A percentile compares a stretch with the other conserved stretches of the same genome.
Conservation (phyloP, 306 rosid genomes). For the Echinosophora koreensis region DNA sequence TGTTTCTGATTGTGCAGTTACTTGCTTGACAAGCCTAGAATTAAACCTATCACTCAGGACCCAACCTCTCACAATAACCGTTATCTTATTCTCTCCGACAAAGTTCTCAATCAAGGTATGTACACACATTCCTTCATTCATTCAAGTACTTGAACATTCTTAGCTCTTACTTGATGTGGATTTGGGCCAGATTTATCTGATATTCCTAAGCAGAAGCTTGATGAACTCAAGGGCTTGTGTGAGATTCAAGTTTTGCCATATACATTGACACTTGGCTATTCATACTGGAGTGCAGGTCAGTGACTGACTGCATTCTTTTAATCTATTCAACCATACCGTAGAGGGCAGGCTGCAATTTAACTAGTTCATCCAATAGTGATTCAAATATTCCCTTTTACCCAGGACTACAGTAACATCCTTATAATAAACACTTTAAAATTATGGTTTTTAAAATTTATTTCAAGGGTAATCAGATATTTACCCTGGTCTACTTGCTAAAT, state of each 20-base stretch:
- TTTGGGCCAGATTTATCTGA: constrained; percentile 65
- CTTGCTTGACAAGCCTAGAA: constrained; percentile 82
- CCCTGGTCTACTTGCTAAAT: background rate
- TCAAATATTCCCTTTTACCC: too few species aligned
- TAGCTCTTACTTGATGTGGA: constrained; percentile 32
- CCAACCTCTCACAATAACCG: constrained; percentile 74
- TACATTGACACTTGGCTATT: constrained; percentile 81
- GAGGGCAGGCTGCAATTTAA: too few species aligned
- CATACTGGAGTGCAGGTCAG: constrained; percentile 90
- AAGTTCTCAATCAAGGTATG: constrained; percentile 67
- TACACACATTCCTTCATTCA: too few species aligned
- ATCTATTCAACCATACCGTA: too few species aligned
- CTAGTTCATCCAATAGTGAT: too few species aligned
- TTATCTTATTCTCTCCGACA: constrained; percentile 75
- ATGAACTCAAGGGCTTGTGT: constrained; percentile 72
- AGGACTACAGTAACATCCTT: too few species aligned
- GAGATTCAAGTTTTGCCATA: constrained; percentile 80
- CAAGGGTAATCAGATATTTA: constrained; percentile 9
- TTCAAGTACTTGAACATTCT: background rate
- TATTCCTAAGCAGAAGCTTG: constrained; percentile 69
- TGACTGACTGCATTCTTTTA: too few species aligned
- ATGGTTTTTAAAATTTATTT: background rate
- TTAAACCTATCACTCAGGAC: constrained; percentile 86
- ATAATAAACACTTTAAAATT: background rate
- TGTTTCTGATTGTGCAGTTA: constrained; percentile 55